These are phyloP conservation scores for Geotrichum australiense DNA, from an alignment of 1,139 yeast genomes.

Conservation along the genomic window DNA sequence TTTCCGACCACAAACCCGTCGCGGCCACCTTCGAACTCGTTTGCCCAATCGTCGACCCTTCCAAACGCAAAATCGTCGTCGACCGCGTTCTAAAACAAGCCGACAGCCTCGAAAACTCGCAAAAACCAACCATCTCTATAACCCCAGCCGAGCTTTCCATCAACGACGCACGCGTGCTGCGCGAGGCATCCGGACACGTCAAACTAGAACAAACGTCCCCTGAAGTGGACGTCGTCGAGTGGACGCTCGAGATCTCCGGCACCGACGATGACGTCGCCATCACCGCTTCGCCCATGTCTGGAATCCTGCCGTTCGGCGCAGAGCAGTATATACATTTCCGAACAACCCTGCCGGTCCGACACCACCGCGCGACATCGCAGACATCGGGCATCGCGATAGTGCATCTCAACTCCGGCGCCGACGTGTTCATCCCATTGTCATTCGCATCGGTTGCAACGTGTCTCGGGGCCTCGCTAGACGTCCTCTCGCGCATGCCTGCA, in stretches of 20 bases:
- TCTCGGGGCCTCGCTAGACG: conserved; percentile 31
- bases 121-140: conserved; percentile 37
- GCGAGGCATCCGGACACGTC: conserved; percentile 16
- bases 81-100: conserved; percentile 35
- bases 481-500: conserved; percentile 27
- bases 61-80: conserved; percentile 34
- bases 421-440: conserved; percentile 30
- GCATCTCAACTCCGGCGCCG: conserved; percentile 31
- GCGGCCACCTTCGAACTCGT: conserved; percentile 44
- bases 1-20: conserved; percentile 78
- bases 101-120: conserved; percentile 41
- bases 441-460: conserved; percentile 30
- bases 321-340: conserved; percentile 22
- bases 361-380: conserved; percentile 15
- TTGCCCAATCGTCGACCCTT: conserved; percentile 44
- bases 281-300: conserved; percentile 21
- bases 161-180: conserved; percentile 20
- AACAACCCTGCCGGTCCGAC: conserved; percentile 12
- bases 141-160: conserved; percentile 26
- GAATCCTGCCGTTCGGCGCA: conserved; percentile 28
- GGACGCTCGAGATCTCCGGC: conserved; percentile 18
- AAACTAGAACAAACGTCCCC: conserved; percentile 13
- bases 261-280: conserved; percentile 11
- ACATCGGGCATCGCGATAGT: conserved; percentile 26
- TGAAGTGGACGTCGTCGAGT: conserved; percentile 17